Evolutionary conservation across 257 asterid genomes (phyloP).

Genomic region (Solanum chiquidenum): DNA sequence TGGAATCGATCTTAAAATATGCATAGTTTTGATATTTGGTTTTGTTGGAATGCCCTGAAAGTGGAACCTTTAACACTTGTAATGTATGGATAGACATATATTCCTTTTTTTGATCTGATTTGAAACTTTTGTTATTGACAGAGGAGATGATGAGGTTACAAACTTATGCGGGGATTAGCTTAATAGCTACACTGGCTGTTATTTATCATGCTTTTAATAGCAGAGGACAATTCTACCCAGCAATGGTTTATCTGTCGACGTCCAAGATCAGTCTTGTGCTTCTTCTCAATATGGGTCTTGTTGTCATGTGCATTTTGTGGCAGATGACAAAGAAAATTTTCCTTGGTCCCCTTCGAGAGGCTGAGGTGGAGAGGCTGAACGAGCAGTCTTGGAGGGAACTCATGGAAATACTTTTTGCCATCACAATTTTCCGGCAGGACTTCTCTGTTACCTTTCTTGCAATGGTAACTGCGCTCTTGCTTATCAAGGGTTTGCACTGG

Average conservation of each 20-base stretch:
- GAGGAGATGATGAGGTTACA: constrained; percentile 70
- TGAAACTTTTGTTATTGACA: constrained; percentile 15
- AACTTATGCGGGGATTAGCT: constrained; percentile 72
- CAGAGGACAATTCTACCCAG: constrained; percentile 92
- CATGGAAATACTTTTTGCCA: constrained; percentile 92
- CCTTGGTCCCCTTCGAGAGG: constrained; percentile 92
- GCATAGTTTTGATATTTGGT: background rate
- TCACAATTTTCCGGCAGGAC: constrained; percentile 90
- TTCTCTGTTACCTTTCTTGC: constrained; percentile 79
- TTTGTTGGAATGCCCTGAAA: background rate
- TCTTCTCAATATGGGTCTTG: constrained; percentile 85
- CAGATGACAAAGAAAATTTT: constrained; percentile 83
- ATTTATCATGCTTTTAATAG: constrained; percentile 72
- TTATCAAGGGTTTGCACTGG: constrained; percentile 97
- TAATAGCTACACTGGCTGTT: constrained; percentile 59
- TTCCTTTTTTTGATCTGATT: background rate
- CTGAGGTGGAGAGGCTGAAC: constrained; percentile 95
- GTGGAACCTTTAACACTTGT: background rate
- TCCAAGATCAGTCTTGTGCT: constrained; percentile 86
- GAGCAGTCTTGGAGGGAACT: constrained; percentile 98
- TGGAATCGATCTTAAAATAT: background rate
- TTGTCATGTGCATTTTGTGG: constrained; percentile 80
- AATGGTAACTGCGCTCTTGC: constrained; percentile 76
- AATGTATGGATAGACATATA: background rate
- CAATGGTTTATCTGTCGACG: constrained; percentile 82